A percentile compares a stretch with the other conserved stretches of the same genome.
These are phyloP conservation scores for Eucalyptus camaldulensis DNA, from an alignment of 345 rosid species.

Conservation along the genomic window DNA sequence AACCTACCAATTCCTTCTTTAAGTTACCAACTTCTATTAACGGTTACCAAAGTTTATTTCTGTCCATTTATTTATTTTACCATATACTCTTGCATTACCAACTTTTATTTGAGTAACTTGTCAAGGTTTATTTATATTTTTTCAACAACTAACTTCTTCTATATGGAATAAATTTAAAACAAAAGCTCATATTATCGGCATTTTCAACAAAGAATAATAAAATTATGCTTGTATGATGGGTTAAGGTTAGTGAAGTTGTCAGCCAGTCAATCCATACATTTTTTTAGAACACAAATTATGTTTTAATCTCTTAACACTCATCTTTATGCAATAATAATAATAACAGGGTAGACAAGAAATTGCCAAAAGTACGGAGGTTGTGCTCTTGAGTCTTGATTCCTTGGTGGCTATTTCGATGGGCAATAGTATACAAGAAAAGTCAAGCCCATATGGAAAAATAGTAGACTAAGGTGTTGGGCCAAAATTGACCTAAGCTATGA, in stretches of 20 bases:
- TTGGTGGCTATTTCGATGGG: neutral
- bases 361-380: neutral
- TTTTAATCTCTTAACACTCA: neutral
- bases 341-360: too few relatives aligned
- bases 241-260: neutral
- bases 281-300: neutral
- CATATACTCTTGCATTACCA: neutral
- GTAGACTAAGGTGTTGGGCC: neutral
- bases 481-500: neutral
- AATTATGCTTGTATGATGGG: neutral
- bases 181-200: neutral
- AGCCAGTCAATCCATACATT: neutral
- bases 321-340: neutral
- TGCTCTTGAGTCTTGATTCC: neutral
- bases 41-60: neutral
- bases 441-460: neutral
- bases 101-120: neutral
- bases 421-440: neutral
- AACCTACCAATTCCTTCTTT: neutral
- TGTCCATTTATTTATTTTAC: neutral
- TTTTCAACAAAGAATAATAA: neutral
- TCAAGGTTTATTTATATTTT: neutral
- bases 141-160: neutral
- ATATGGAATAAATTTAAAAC: neutral
- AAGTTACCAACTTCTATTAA: neutral